Percentiles rank a stretch among this genome's conserved stretches.
Evolutionary conservation across 768 basidiomycete species (phyloP).

Genomic region (Kwoniella bestiolae): DNA sequence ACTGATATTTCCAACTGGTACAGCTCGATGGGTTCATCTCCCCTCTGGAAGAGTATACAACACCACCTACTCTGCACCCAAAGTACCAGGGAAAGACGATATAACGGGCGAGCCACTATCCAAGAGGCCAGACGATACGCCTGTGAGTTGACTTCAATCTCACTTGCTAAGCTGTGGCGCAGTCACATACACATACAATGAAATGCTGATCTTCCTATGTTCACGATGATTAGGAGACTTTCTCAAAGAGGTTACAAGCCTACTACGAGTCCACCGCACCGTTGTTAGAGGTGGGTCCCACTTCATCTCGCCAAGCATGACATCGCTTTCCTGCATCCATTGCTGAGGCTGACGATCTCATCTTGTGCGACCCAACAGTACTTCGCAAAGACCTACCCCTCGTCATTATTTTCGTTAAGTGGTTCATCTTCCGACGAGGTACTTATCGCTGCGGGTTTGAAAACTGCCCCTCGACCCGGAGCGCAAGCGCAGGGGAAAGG

Average conservation of each 20-base stretch:
- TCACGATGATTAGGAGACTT: constrained; percentile 51
- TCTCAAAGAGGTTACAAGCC: constrained; percentile 55
- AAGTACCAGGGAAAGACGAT: constrained; percentile 55
- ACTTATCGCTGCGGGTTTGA: constrained; percentile 43
- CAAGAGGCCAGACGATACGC: constrained; percentile 57
- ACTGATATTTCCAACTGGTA: not conserved
- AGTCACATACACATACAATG: not conserved
- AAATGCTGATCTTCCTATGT: not conserved
- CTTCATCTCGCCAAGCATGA: not conserved
- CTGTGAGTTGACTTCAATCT: constrained; percentile 35
- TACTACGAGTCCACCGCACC: constrained; percentile 58
- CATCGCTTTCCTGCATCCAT: not conserved
- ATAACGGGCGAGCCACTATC: constrained; percentile 56
- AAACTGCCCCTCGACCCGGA: constrained; percentile 15
- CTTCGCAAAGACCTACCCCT: constrained; percentile 53
- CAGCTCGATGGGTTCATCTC: constrained; percentile 58
- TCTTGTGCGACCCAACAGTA: no score
- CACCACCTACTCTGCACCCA: constrained; percentile 55
- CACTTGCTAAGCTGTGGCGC: not conserved
- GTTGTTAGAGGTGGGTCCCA: constrained; percentile 51
- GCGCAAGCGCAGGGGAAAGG: not conserved
- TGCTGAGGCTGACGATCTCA: not conserved
- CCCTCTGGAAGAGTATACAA: constrained; percentile 58
- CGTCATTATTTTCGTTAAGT: constrained; percentile 50
- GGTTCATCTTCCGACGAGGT: constrained; percentile 58